A percentile compares a stretch with the other conserved stretches of the same genome.
phyloP scores from a whole-genome alignment of 306 rosid species.

The Adenanthera pavonina region DNA sequence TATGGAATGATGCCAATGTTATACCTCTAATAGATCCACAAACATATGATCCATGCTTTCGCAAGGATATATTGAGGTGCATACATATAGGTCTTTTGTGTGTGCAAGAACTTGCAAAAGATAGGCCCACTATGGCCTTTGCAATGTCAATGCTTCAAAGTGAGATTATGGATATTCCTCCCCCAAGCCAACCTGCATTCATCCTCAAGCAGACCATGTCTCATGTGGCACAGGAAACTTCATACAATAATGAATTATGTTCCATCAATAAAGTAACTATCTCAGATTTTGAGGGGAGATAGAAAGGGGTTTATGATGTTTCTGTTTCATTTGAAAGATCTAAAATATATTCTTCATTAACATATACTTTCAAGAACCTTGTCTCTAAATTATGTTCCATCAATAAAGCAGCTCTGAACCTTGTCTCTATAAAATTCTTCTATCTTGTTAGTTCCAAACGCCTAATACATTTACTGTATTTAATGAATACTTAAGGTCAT shows the following conservation, averaged over 20 bases:
- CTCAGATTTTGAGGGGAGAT: too few relatives aligned
- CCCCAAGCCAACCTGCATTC: slow-evolving; percentile 19
- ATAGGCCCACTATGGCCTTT: too few relatives aligned
- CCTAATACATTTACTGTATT: too few relatives aligned
- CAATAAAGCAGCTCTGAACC: too few relatives aligned
- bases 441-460: too few relatives aligned
- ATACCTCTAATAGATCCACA: slow-evolving; percentile 30
- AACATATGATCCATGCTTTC: neutral
- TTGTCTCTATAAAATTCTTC: too few relatives aligned
- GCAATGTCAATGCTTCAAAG: slow-evolving; percentile 30
- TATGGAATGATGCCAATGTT: slow-evolving; percentile 36
- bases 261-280: neutral
- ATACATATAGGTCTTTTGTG: slow-evolving; percentile 38
- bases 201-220: neutral
- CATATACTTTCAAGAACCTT: too few relatives aligned
- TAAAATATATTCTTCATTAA: too few relatives aligned
- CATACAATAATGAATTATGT: neutral
- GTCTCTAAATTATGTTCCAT: too few relatives aligned
- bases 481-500: too few relatives aligned
- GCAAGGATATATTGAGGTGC: slow-evolving; percentile 31
- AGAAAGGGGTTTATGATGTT: too few relatives aligned
- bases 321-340: too few relatives aligned
- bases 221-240: neutral
- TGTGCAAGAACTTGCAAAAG: slow-evolving; percentile 39
- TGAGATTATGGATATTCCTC: slow-evolving; percentile 12